Percentiles rank a stretch among this genome's conserved stretches.
phyloP scores from a whole-genome alignment of 352 stramenopile species.

The Halophytophthora polymorphica region DNA sequence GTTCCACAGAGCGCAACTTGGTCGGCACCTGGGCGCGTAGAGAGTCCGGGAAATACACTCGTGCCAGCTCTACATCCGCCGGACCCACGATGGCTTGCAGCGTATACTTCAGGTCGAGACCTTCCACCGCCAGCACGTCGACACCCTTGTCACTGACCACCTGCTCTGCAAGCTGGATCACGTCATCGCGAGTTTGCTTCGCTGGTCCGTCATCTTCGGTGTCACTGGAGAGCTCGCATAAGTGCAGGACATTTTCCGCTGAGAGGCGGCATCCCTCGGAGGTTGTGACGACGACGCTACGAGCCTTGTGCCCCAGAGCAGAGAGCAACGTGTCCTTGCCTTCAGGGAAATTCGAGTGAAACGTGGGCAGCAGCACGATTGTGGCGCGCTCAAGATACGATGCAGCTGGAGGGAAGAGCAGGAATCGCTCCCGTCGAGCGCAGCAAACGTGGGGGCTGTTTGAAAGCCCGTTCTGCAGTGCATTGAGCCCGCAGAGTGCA shows the following conservation, averaged over 20 bases:
- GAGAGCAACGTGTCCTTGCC: constrained; percentile 22
- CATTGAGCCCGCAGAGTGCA: constrained; percentile 65
- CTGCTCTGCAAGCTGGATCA: constrained; percentile 13
- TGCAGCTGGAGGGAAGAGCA: constrained; percentile 46
- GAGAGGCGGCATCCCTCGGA: constrained; percentile 6
- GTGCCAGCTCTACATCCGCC: constrained; percentile 24
- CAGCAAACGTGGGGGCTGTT: constrained; percentile 52
- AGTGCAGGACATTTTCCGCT: constrained; percentile 10
- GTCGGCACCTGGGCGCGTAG: constrained; percentile 32
- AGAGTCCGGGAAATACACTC: constrained; percentile 46
- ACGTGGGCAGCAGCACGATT: constrained; percentile 36
- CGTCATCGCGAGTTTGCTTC: constrained; percentile 8
- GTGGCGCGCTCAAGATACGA: constrained; percentile 32
- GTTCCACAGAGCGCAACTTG: constrained; percentile 16
- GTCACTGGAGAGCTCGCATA: constrained; percentile 15
- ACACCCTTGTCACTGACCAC: constrained; percentile 12
- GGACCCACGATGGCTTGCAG: constrained; percentile 41
- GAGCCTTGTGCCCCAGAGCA: constrained; percentile 20
- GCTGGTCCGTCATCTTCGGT: constrained; percentile 1
- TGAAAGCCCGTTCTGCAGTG: constrained; percentile 62
- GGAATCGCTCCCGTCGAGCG: constrained; percentile 54
- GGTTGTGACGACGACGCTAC: constrained; percentile 26
- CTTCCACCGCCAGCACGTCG: constrained; percentile 39
- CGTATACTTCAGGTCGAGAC: constrained; percentile 32
- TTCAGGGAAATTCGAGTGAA: constrained; percentile 24